Conservation (phyloP, 352 stramenopile species). For the Globisporangium radiosum region DNA sequence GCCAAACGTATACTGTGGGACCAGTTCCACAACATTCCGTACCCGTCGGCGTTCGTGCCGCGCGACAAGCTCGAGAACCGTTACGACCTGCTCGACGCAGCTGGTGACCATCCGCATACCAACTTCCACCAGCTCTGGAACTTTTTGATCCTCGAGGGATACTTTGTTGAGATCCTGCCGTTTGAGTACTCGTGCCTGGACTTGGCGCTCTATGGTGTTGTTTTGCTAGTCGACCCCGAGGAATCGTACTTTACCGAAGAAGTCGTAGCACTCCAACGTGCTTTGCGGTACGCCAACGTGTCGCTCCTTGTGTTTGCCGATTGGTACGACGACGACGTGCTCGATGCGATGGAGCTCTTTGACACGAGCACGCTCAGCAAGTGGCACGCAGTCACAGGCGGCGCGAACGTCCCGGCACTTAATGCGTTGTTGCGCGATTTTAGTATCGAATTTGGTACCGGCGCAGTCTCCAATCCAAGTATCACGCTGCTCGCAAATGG, state of each 20-base stretch:
- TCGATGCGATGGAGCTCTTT: slow-evolving; percentile 66
- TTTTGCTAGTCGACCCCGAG: slow-evolving; percentile 80
- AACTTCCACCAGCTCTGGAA: slow-evolving; percentile 86
- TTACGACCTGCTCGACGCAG: slow-evolving; percentile 59
- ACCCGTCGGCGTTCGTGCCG: slow-evolving; percentile 77
- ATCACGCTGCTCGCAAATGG: slow-evolving; percentile 35
- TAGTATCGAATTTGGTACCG: slow-evolving; percentile 56
- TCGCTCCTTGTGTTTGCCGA: slow-evolving; percentile 73
- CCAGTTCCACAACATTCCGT: slow-evolving; percentile 85
- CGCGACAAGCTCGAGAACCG: slow-evolving; percentile 68
- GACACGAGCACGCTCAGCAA: slow-evolving; percentile 78
- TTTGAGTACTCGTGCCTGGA: slow-evolving; percentile 76
- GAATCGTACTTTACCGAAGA: slow-evolving; percentile 74
- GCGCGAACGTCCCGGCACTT: slow-evolving; percentile 68
- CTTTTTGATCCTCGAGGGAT: slow-evolving; percentile 51
- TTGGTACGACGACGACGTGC: slow-evolving; percentile 63
- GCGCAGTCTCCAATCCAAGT: slow-evolving; percentile 41
- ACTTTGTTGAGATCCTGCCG: slow-evolving; percentile 74
- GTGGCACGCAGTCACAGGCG: slow-evolving; percentile 74
- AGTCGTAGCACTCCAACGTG: slow-evolving; percentile 40
- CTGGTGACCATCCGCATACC: slow-evolving; percentile 79
- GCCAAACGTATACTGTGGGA: slow-evolving; percentile 76
- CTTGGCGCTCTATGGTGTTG: slow-evolving; percentile 56
- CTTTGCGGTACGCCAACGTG: slow-evolving; percentile 61
- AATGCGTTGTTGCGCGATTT: slow-evolving; percentile 62